Evolutionary conservation across 495 filamentous ascomycete genomes (phyloP), one percentile per base, ranked within the genome.

Genomic region (Achaetomiella virescens): DNA sequence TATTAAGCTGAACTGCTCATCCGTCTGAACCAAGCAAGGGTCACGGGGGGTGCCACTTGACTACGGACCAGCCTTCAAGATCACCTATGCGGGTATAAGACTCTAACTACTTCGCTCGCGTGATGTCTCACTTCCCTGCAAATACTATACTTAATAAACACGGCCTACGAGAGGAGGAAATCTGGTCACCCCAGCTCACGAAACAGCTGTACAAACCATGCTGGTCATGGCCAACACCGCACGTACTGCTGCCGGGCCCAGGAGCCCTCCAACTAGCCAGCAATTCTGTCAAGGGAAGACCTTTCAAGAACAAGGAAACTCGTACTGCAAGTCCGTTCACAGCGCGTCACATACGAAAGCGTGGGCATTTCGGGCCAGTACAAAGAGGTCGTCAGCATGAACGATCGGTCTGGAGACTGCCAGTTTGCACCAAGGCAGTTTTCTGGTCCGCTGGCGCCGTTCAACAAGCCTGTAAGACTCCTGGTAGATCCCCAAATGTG

Each of bases 401-500:
- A 84, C 58, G 49, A 70, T 17, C 55, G 62, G 27, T 72, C 67
- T 15, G 86, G 86, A 6, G 55, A 66, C 1, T 90, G 87, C 66
- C 52, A 66, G 2, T 79, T 70, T 49, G 50, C 64, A 21, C 59
- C 69, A 21, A 74, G 70, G 58, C n/a, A 57, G 1, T 88, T 80
- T 63, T 74, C 68, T 9, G 85, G 84, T 10, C 71, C 72, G 15
- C 61, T 88, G 37, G 75, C 84, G 29, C 87, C 87, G 0, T 75
- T 87, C 48, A 69, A 83, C 63, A 84, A 86, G 55, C 83, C 85
- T 62, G 87, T 88, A 68, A 66, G 77, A 47, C 31, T 52, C 50
- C 1, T 7, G 4, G 6, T 9, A 10, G 17, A 4, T 44, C 2
- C 2, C 41, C 12, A 9, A 4, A 31, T 9, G 27, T 44, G 41